Evolutionary conservation across 2,329 filamentous ascomycete genomes (phyloP).

Genomic region (Penicillium sclerotiorum): DNA sequence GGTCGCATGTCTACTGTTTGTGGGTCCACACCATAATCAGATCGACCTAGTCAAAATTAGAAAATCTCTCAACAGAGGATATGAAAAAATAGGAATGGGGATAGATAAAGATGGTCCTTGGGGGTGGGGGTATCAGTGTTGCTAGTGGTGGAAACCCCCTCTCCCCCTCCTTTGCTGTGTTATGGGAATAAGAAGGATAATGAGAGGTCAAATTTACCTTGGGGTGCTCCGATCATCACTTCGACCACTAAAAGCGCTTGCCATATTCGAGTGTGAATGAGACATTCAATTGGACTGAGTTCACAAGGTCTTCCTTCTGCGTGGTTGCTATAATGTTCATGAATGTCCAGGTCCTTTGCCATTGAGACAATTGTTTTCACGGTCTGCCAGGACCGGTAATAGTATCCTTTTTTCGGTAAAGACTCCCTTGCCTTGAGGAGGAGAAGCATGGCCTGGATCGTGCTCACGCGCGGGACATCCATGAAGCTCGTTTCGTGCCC

Average conservation of each 20-base stretch:
- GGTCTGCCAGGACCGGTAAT: conserved; percentile 96
- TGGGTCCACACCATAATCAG: conserved; percentile 73
- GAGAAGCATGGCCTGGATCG: conserved; percentile 84
- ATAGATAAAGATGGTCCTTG: too few relatives aligned
- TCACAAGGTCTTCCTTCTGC: conserved; percentile 71
- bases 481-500: conserved; percentile 92
- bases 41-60: conserved; percentile 60
- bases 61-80: neutral
- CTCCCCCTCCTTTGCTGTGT: too few relatives aligned
- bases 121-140: too few relatives aligned
- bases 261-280: conserved; percentile 85
- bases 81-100: neutral
- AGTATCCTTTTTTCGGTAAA: conserved; percentile 91
- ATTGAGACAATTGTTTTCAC: conserved; percentile 90
- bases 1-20: conserved; percentile 76
- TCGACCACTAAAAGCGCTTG: conserved; percentile 84
- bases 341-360: conserved; percentile 85
- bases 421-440: conserved; percentile 89
- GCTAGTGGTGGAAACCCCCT: too few relatives aligned
- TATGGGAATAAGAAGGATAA: neutral
- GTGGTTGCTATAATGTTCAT: conserved; percentile 83
- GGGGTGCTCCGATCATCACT: conserved; percentile 88
- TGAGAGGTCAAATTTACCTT: conserved; percentile 64
- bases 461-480: conserved; percentile 86
- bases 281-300: conserved; percentile 71